Base-by-base conservation (phyloP, 352 stramenopile species). In the Globisporangium alternatum region DNA sequence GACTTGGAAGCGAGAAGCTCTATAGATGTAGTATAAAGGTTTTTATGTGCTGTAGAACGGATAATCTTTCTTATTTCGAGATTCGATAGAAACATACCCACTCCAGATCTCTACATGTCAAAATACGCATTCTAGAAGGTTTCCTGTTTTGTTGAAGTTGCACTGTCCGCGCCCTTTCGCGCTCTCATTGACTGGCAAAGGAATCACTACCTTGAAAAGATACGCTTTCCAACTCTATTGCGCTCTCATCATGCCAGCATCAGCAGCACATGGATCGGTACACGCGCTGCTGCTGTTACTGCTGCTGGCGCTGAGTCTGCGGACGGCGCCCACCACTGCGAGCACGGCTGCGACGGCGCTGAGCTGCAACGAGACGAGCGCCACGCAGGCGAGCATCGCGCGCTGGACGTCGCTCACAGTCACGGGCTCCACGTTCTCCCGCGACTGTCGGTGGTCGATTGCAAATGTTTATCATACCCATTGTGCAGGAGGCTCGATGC, bases 351-450 rank as follows among this genome's bases (percentile, higher is more conserved):
- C 64, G 5, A 70, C 66, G 1, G 52, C 47, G 25, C 68, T 89
- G 31, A 59, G 70, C 58, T 91, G 79, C 67, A 89, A 88, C 58
- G 67, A 74, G 19, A 89, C 74, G n/a, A 72, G 61, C 44, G 52
- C 55, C 33, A 71, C 67, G 25, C 83, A 90, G 60, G 73, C 71
- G 19, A 68, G 48, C 12, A 73, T 86, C 56, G 58, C 25, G 39
- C 77, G 83, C 25, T 91, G 83, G 83, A 79, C 70, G n/a, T 52
- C 72, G n/a, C 28, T 78, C 12, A 69, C 71, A 0, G 71, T 80
- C 21, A 73, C 53, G 2, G 55, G 54, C 25, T 68, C 88, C 51
- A 83, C 77, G 0, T 88, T 89, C 74, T 87, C 83, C 0, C 68
- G 83, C n/a, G 80, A 91, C 55, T 91, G 83, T 90, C 25, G 6